Evolutionary conservation across 202 grass and related monocot species (phyloP).

Genomic region (Cymbopogon flexuosus): DNA sequence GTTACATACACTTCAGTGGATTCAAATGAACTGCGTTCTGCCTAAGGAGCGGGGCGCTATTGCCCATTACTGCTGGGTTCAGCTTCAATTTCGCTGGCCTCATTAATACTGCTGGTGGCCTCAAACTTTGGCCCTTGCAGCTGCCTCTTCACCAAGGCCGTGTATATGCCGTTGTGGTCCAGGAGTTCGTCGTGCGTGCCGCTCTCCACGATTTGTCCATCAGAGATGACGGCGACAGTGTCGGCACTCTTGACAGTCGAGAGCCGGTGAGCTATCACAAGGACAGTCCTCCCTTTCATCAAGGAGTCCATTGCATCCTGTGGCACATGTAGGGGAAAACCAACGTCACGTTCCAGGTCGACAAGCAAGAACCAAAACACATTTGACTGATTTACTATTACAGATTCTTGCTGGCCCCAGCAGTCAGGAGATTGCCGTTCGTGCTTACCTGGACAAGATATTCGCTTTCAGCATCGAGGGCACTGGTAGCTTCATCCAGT

Average conservation of each 20-base stretch:
- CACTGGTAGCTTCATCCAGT: slow-evolving; percentile 93
- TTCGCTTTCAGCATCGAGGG: slow-evolving; percentile 93
- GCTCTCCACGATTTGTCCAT: slow-evolving; percentile 71
- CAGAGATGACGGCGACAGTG: slow-evolving; percentile 77
- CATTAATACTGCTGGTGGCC: slow-evolving; percentile 12
- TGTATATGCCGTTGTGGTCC: slow-evolving; percentile 73
- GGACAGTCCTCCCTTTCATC: slow-evolving; percentile 92
- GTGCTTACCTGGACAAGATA: slow-evolving; percentile 87
- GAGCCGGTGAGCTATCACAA: slow-evolving; percentile 92
- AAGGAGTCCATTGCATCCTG: slow-evolving; percentile 99
- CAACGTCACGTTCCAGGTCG: not conserved
- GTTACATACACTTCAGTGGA: not conserved
- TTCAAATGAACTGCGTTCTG: not conserved
- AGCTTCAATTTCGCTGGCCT: slow-evolving; percentile 15
- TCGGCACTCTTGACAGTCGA: slow-evolving; percentile 88
- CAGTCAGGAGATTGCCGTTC: not conserved
- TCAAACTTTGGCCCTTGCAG: slow-evolving; percentile 74
- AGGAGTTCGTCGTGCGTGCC: slow-evolving; percentile 86
- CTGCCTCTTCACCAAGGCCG: slow-evolving; percentile 93
- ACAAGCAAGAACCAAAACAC: not conserved
- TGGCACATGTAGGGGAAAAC: not conserved
- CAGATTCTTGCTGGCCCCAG: not conserved
- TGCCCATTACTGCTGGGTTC: slow-evolving; percentile 25
- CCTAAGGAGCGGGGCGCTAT: slow-evolving; percentile 1
- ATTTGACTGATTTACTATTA: not conserved